phyloP scores from a whole-genome alignment of 345 rosid species.

The Gossypium raimondii region DNA sequence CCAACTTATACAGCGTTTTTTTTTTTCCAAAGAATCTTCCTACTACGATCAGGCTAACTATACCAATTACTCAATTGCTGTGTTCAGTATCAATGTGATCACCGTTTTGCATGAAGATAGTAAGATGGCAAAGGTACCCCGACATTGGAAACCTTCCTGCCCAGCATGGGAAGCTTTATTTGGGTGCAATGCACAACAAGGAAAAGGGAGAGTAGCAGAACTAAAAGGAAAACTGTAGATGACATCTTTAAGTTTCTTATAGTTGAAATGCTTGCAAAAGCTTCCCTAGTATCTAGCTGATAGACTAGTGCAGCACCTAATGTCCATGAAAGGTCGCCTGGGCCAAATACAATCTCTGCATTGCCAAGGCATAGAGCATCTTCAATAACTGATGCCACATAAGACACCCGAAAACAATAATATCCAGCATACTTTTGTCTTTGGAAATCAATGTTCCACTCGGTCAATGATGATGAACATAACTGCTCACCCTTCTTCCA shows the following conservation, averaged over 20 bases:
- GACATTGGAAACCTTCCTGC: constrained; percentile 28
- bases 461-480: constrained; percentile 36
- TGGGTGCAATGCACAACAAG: constrained; percentile 31
- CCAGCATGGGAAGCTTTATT: constrained; percentile 46
- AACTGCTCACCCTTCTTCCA: constrained; percentile 43
- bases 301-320: constrained; percentile 49
- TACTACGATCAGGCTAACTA: constrained; percentile 9
- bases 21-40: neutral
- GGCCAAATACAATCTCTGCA: constrained; percentile 43
- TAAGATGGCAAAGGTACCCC: constrained; percentile 37
- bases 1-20: neutral
- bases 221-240: constrained; percentile 34
- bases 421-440: constrained; percentile 26
- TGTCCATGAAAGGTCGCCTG: constrained; percentile 62
- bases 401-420: constrained; percentile 46
- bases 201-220: constrained; percentile 34
- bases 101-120: constrained; percentile 31
- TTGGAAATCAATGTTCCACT: constrained; percentile 16
- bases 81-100: constrained; percentile 22
- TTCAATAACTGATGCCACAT: constrained; percentile 41
- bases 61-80: neutral
- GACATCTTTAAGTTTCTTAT: constrained; percentile 17
- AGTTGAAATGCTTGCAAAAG: constrained; percentile 13
- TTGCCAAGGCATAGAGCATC: constrained; percentile 36
- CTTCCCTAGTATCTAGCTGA: constrained; percentile 19